phyloP scores from a whole-genome alignment of 2,329 filamentous ascomycete genomes.

The Colletotrichum sp. region DNA sequence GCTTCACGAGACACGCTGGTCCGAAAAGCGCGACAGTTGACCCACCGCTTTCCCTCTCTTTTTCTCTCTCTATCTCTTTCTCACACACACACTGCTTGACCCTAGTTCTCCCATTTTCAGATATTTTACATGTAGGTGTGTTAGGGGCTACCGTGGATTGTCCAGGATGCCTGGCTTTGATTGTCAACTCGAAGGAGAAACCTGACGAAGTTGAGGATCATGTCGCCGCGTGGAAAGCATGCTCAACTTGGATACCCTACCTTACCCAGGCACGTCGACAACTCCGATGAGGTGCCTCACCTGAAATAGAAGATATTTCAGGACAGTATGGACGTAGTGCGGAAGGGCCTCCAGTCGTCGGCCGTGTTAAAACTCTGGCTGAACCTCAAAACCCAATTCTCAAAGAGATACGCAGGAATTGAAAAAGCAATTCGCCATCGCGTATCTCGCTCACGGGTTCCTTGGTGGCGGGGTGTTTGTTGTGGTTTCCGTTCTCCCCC shows the following conservation, averaged over 20 bases:
- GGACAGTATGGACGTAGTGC: neutral
- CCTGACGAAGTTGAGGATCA: neutral
- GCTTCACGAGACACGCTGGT: neutral
- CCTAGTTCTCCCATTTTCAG: neutral
- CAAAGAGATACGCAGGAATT: neutral
- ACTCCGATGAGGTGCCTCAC: too few relatives aligned
- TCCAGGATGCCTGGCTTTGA: neutral
- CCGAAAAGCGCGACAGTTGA: neutral
- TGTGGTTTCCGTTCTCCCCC: neutral
- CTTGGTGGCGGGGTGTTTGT: neutral
- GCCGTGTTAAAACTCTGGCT: neutral
- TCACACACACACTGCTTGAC: neutral
- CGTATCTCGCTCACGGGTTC: neutral
- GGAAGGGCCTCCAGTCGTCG: neutral
- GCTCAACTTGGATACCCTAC: neutral
- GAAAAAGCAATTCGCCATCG: neutral
- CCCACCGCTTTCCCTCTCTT: neutral
- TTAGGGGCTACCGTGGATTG: neutral
- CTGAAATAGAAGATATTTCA: too few relatives aligned
- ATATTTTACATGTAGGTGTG: neutral
- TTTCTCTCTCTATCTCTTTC: neutral
- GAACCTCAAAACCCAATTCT: neutral
- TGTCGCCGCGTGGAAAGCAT: neutral
- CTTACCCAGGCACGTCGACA: neutral
- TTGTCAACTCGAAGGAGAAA: neutral